These are phyloP conservation scores for Brassica balearica DNA, from an alignment of 441 rosid genomes.

Conservation along the genomic window DNA sequence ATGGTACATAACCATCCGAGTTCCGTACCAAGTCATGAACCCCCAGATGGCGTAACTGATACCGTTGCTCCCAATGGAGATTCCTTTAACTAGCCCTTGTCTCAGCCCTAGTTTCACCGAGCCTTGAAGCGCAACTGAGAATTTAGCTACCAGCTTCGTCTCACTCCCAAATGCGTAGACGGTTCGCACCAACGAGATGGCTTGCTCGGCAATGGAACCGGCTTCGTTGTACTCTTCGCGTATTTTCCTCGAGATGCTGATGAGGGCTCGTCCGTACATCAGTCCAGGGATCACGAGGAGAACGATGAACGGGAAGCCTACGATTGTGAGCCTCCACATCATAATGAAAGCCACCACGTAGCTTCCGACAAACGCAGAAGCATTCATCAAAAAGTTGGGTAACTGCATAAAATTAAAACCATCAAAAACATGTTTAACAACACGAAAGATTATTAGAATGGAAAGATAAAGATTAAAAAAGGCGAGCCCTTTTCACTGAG, in stretches of 20 bases:
- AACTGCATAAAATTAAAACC: constrained; percentile 45
- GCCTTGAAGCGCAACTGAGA: constrained; percentile 65
- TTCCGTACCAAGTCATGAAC: constrained; percentile 50
- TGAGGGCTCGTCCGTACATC: constrained; percentile 62
- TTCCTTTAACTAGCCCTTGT: neutral
- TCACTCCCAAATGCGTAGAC: constrained; percentile 75
- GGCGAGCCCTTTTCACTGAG: constrained; percentile 68
- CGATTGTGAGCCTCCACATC: constrained; percentile 63
- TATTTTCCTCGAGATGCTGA: constrained; percentile 60
- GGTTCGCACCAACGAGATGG: constrained; percentile 63
- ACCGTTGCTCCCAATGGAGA: neutral
- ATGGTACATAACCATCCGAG: constrained; percentile 79
- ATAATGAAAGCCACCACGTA: constrained; percentile 55
- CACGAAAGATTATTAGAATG: neutral
- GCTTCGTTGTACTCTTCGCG: constrained; percentile 72
- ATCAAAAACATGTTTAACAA: too few species aligned
- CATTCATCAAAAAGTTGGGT: constrained; percentile 64
- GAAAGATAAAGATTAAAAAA: neutral
- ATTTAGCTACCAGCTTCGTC: constrained; percentile 51
- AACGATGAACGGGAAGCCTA: constrained; percentile 63
- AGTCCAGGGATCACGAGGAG: constrained; percentile 72
- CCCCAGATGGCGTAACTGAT: neutral
- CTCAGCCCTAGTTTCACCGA: constrained; percentile 54
- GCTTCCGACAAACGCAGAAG: constrained; percentile 54
- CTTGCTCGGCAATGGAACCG: constrained; percentile 70